Evolutionary conservation across 2,329 filamentous ascomycete genomes (phyloP), one percentile per base, ranked within the genome.

Genomic region (Ophiostoma ips): DNA sequence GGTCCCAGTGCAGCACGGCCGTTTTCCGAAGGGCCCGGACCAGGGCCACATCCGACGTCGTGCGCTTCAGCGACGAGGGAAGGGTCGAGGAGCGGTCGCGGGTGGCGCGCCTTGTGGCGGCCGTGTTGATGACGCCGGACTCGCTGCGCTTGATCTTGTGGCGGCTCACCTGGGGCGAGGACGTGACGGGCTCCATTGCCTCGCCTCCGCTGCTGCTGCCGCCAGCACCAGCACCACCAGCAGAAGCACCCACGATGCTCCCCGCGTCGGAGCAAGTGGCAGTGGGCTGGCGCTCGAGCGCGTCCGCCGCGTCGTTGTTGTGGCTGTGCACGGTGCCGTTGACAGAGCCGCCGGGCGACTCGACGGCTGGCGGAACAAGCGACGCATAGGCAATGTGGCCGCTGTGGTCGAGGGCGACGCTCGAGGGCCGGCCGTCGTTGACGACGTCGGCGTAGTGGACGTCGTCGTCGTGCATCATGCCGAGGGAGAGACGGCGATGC

Each of bases 371-470:
- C 5, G 65, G 65, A 2, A 68, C 60, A 7, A 57, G 55, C 21
- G 57, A 54, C 9, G 65, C 65, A 46, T 61, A 68, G 3, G 58
- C 59, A 21, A 66, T 52, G 31, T 59, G 52, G 33, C 62, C 63
- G 8, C 57, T 44, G 10, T 51, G 53, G 46, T 66, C 62, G 50
- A 60, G 59, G n/a, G 64, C 55, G 5, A 68, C 52, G 5, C 59
- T 62, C 24, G 56, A 56, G 1, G 51, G 48, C 4, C 60, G 60
- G 38, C 63, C 64, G 1, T 58, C 40, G 7, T 53, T 52, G 15
- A 51, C 19, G 10, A 57, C 53, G 16, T 58, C 58, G 21, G 64
- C 62, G 46, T 63, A 56, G 8, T 56, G 59, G 12, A 66, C 24
- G 43, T 19, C 16, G 43, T 45, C 28, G 19, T 43, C 46, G 38